Conservation (phyloP, 106 monocot species). For the Narthecium ossifragum region DNA sequence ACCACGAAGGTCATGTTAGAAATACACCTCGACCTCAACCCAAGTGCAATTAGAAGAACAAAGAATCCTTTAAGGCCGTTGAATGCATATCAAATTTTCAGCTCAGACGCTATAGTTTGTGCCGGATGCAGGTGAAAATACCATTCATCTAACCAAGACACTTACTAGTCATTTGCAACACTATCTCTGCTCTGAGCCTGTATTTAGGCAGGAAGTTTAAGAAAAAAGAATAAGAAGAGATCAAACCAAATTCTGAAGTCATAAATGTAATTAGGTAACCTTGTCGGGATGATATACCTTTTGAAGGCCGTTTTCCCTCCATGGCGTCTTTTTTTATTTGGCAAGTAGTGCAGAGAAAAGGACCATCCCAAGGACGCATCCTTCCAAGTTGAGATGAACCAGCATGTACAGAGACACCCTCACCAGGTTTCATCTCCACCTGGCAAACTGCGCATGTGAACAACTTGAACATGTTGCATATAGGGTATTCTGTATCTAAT, state of each 20-base stretch:
- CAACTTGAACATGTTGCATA: slow-evolving; percentile 66
- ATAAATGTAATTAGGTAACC: not conserved
- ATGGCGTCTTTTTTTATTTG: slow-evolving; percentile 77
- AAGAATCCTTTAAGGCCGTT: no score
- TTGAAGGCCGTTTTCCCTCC: slow-evolving; percentile 62
- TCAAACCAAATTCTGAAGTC: not conserved
- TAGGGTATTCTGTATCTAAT: slow-evolving; percentile 40
- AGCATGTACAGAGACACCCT: slow-evolving; percentile 59
- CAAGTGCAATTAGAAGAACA: no score
- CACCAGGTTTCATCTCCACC: slow-evolving; percentile 74
- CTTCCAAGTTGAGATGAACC: slow-evolving; percentile 20
- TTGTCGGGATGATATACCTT: slow-evolving; percentile 21
- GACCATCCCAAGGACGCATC: slow-evolving; percentile 59
- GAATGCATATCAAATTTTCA: no score
- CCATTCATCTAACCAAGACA: no score
- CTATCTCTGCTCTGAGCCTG: slow-evolving; percentile 8
- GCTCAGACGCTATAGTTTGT: no score
- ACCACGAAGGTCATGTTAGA: no score
- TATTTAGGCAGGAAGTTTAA: not conserved
- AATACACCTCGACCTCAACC: no score
- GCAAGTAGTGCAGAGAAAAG: slow-evolving; percentile 71
- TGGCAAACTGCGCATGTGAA: slow-evolving; percentile 79
- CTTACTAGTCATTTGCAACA: not conserved
- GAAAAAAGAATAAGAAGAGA: not conserved
- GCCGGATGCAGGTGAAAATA: no score